Conservation (phyloP, 2,329 filamentous ascomycete species). For the Hypoxylon sp. region DNA sequence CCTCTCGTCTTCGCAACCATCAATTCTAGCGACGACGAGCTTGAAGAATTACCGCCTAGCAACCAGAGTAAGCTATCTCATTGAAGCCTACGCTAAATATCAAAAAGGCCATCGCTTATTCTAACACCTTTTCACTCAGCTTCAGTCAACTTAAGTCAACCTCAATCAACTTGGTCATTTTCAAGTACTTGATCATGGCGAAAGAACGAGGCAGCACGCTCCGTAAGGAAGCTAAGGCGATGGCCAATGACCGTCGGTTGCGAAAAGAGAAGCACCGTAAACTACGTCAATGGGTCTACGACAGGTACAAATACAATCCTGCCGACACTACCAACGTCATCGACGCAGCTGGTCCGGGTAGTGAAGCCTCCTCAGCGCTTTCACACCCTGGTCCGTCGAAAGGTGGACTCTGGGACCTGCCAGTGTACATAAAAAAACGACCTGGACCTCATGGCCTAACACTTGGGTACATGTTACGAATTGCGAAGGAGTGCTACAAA, state of each 20-base stretch:
- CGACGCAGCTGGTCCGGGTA: background rate
- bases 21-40: too few relatives aligned
- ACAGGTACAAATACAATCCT: constrained; percentile 3
- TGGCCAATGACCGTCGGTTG: constrained; percentile 14
- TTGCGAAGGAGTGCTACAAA: constrained; percentile 2
- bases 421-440: background rate
- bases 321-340: background rate
- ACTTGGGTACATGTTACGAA: constrained; percentile 20
- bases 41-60: too few relatives aligned
- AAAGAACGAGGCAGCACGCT: background rate
- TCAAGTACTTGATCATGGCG: background rate
- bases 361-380: background rate
- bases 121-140: too few relatives aligned
- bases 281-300: constrained; percentile 13
- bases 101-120: too few relatives aligned
- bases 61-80: too few relatives aligned
- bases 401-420: background rate
- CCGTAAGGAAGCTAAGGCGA: constrained; percentile 21
- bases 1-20: too few relatives aligned
- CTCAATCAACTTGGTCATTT: too few relatives aligned
- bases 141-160: too few relatives aligned
- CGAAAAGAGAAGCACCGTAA: constrained; percentile 18
- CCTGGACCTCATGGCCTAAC: background rate
- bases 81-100: too few relatives aligned
- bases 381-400: background rate